Evolutionary conservation across 768 basidiomycete genomes (phyloP), one percentile per base, ranked within the genome.

Genomic region (Termitomyces sp.): DNA sequence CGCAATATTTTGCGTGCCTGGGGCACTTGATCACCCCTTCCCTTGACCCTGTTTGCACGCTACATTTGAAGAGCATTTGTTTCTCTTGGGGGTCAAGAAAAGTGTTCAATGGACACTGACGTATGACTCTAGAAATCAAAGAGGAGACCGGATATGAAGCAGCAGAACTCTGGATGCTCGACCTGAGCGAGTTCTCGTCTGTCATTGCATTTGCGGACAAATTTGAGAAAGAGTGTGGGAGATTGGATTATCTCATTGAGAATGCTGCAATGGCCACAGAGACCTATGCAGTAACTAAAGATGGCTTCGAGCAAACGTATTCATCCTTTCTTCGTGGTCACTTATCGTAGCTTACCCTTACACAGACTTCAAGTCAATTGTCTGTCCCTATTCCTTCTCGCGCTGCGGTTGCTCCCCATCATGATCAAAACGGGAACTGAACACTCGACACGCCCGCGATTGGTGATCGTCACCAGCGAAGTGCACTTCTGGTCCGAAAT

Each of bases 261-360:
- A 82, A 81, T 29, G 79, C 81, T 0, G 79, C 57, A 0, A 57
- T 75, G 1, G 6, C 18, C 0, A 1, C 22, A 0, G 0, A 0
- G 1, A 53, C 20, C 6, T 73, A 71, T 37, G 36, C 64, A 5
- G 42, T 59, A 12, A 77, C 76, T 0, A 34, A 54, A 0, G 76
- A 82, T 62, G 80, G 77, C 12, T 83, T 76, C 76, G 81, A 83
- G 58, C 46, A 65, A 10, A 65, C 60, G 81, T 81, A 52, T 7
- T 70, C n/a, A 4, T 48, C 0, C 2, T n/a, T 7, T 20, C 7
- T 43, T 59, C n/a, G 52, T 32, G 2, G n/a, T 12, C 3, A 29
- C 6, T 6, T 6, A 29, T 29, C 4, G 12, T 44, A 9, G 10
- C 29, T 3, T 31, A 7, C 1, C 20, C 16, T 3, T 24, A 16